Base-by-base conservation (phyloP, 129 eudicot genomes). In the Flaveria sonorensis region DNA sequence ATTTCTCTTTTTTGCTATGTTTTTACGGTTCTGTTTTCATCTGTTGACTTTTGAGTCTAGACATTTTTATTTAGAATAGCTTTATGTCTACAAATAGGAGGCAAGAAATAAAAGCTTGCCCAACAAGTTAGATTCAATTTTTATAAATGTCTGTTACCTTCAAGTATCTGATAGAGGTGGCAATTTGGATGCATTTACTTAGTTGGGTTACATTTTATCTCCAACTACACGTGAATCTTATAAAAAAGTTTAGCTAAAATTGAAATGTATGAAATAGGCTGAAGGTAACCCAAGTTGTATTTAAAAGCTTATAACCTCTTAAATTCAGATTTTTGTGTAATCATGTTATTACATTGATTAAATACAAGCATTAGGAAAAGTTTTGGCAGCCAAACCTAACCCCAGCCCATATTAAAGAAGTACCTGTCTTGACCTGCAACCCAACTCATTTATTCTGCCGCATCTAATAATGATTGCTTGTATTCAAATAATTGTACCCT, bases 101-200 rank as follows among this genome's bases (percentile, higher is more conserved):
- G 47, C 19, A 46, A 45, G 16, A 57, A 12, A 60, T 8, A 56
- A 18, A 1, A 24, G 53, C 59, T 16, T 60, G 68, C 42, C 68
- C 24, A 19, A 15, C 46, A 5, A 71, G 26, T 75, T 75, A 46
- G 59, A 11, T 12, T 32, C 4, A 15, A 24, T 2, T 26, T 10
- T 24, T 63, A n/a, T 59, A 75, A 62, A 75, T 63, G 20, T 60
- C 32, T 42, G 11, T 61, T 26, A 46, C 47, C 79, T 60, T 5
- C 16, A 15, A 16, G 47, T 74, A 45, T 15, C 19, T 43, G 14
- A 72, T 53, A 32, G 66, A 55, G 51, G 55, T 56, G 50, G 50
- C 50, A 19, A 55, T 20, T 55, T 73, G 77, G 40, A 53, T 14
- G 18, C 24, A 32, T 71, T 53, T 30, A 26, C 51, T 66, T 43